Evolutionary conservation across 306 rosid genomes (phyloP), one percentile per base, ranked within the genome.

Genomic region (Macrotyloma uniflorum): DNA sequence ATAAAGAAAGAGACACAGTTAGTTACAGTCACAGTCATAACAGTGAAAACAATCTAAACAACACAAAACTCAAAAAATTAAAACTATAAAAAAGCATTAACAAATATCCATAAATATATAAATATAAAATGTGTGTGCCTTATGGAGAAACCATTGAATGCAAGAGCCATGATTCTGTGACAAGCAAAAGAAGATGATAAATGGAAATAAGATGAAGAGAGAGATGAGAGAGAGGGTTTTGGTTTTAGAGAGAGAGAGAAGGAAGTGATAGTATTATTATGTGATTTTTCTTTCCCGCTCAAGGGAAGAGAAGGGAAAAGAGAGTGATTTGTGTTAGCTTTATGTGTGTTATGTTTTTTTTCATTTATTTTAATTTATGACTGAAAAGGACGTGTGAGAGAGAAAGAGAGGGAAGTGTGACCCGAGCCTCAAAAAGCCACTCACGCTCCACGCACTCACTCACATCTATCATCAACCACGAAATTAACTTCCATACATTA

Each of bases 371-470:
- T 76, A 82, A 89, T 91, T 92, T 90, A 92, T 84, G 88, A 88
- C 67, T 76, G 93, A 92, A 79, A 90, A 83, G 80, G 97, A 92
- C 93, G 74, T 77, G 80, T 83, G 91, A 92, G 88, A 86, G 86
- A 11, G 15, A 26, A 2, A 5, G 5, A 76, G 85, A 70, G 90
- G 81, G 85, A 67, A 75, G 88, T 69, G 88, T 74, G 83, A 62
- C 80, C 82, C 72, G 69, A 79, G 67, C 79, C 87, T 85, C 63
- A 66, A 74, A 83, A 84, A 82, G 86, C 71, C 87, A 67, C 66
- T 66, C 66, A 19, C 77, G 46, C 66, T 19, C 49, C 18, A 32
- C 76, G 14, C 33, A 33, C 20, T 18, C 51, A 35, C 36, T 8
- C 32, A 23, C 63, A 55, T 30, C 63, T 23, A 23, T 55, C 63